Percentiles rank a stretch among this genome's conserved stretches.
Evolutionary conservation across 2,329 filamentous ascomycete species (phyloP).

Genomic region (Colletotrichum chlorophyti): DNA sequence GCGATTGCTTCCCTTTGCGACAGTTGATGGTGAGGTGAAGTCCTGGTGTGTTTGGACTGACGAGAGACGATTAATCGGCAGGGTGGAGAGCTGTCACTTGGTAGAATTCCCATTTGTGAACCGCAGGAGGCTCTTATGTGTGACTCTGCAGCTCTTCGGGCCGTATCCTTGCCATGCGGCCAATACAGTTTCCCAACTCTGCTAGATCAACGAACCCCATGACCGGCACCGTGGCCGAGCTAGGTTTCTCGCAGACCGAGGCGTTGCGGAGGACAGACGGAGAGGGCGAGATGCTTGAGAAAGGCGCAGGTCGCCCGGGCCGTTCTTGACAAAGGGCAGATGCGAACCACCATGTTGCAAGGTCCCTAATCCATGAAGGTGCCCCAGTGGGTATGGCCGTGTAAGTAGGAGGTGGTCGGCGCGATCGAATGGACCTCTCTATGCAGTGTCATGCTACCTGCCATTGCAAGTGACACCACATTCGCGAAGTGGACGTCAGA

Average conservation of each 20-base stretch:
- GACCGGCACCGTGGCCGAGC: slow-evolving; percentile 22
- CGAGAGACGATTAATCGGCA: slow-evolving; percentile 12
- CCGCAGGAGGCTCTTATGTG: slow-evolving; percentile 25
- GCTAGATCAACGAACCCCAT: slow-evolving; percentile 27
- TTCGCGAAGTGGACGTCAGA: slow-evolving; percentile 9
- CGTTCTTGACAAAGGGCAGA: slow-evolving; percentile 10
- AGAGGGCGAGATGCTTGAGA: slow-evolving; percentile 7
- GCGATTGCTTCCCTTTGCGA: neutral
- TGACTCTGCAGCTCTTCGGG: slow-evolving; percentile 15
- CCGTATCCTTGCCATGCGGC: slow-evolving; percentile 22
- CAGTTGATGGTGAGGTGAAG: neutral
- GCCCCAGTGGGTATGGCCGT: slow-evolving; percentile 20
- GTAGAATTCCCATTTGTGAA: slow-evolving; percentile 2
- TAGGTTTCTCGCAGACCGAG: slow-evolving; percentile 22
- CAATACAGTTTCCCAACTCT: slow-evolving; percentile 19
- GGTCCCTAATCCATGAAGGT: slow-evolving; percentile 24
- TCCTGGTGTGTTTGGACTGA: slow-evolving; percentile 5
- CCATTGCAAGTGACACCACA: neutral
- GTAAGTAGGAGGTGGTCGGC: neutral
- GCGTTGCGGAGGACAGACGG: slow-evolving; percentile 1
- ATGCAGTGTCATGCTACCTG: slow-evolving; percentile 1
- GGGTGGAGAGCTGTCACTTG: slow-evolving; percentile 20
- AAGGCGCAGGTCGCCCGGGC: slow-evolving; percentile 1
- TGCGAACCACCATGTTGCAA: slow-evolving; percentile 27
- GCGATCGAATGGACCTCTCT: slow-evolving; percentile 8